Base-by-base conservation (phyloP, 768 basidiomycete species). In the Mycena belliarum region DNA sequence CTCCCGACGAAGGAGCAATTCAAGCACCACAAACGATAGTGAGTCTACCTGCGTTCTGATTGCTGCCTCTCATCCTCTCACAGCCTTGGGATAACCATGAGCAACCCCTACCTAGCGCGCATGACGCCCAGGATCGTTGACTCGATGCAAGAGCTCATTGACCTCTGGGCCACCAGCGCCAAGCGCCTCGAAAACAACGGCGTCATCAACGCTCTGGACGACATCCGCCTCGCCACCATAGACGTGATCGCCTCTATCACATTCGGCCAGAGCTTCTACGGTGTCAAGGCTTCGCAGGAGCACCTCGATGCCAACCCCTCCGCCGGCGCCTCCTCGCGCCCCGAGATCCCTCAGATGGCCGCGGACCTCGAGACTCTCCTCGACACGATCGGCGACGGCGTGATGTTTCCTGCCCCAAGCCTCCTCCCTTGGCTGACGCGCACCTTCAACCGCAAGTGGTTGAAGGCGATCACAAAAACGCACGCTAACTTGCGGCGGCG, bases 171-270 rank as follows among this genome's bases (percentile, higher is more conserved):
- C 41, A 9, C 49, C 35, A 32, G 23, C 16, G 50, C 58, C 32
- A 52, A 59, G 33, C 43, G 52, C 10, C n/a, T 53, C 49, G 46
- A 10, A 47, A 47, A 12, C 32, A 46, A 54, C 16, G 49, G 9
- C 12, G 49, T 37, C 21, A 26, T 60, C 6, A 41, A 35, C 47
- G 59, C 35, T 1, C 37, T 49, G 2, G 28, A 54, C 37, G 53
- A 60, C 15, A 41, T 60, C 24, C 53, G 52, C 10, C 38, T 49
- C 35, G 35, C 54, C 24, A 29, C 54, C 24, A 55, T 55, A 24
- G 54, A 55, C 26, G 47, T 55, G 18, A 60, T 60, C 11, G 41
- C 59, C 6, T 60, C 59, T 18, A 60, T 60, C 37, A 60, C 53
- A 2, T 60, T 60, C 46, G 59, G 59, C 12, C 24, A 52, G 2